Base-by-base conservation (phyloP, 257 asterid genomes). In the Solanum okadae region DNA sequence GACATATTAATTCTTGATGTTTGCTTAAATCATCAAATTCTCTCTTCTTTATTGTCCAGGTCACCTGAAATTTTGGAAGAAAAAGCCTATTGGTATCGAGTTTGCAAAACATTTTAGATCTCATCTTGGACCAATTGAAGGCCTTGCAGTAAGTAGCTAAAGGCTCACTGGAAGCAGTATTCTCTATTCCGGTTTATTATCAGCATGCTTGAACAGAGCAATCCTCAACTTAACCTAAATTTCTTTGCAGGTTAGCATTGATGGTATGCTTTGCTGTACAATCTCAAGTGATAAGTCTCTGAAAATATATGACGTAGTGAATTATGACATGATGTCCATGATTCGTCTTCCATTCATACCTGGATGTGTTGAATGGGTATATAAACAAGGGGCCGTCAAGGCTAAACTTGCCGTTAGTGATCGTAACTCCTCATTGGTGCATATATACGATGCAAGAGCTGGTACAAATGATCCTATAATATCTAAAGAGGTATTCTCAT, bases 301-400 rank as follows among this genome's bases (percentile, higher is more conserved):
- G 90, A 97, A 97, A 91, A 92, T 97, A 93, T 97, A 94, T 90
- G 99, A 97, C 90, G 99, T 97, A 42, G 95, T 95, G 90, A 97
- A 97, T 94, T 97, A 94, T 90, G 99, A 97, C 90, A 97, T 97
- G 99, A 97, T 97, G 99, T 96, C 98, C 86, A 97, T 97, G 99
- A 93, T 97, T 90, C 96, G 98, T 75, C 94, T 96, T 86, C 94
- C 98, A 6, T 97, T 93, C 90, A 94, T 94, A 92, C 98, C 99
- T 87, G 98, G 99, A 37, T 93, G 94, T 92, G 91, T 90, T 71
- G 98, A 95, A 82, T 97, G 99, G 99, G 98, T 97, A 68, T 97
- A 96, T 89, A 97, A 94, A 90, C 98, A 91, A 91, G 99, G 99
- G 89, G 98, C 94, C 88, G 96, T 95, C 76, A 96, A 95, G 92